Evolutionary conservation across 2,329 filamentous ascomycete genomes (phyloP).

Genomic region (Colletotrichum horii): DNA sequence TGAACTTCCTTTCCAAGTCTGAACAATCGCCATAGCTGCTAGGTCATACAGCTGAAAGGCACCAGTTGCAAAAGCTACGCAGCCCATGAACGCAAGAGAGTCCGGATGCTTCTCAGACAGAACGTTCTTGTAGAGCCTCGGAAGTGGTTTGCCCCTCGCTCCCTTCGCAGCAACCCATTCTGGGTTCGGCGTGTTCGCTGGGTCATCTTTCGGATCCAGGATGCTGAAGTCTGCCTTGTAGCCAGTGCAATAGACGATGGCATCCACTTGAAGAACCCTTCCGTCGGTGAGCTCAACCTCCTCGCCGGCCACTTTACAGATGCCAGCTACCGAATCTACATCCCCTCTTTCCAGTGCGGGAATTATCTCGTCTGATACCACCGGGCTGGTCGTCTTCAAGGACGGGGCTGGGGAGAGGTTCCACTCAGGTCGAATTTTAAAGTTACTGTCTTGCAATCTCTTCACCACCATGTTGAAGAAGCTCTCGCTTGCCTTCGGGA

Average conservation of each 20-base stretch:
- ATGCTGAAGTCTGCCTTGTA: constrained; percentile 25
- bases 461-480: constrained; percentile 1
- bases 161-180: constrained; percentile 11
- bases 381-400: constrained; percentile 9
- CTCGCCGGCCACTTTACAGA: constrained; percentile 26
- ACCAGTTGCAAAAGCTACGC: constrained; percentile 28
- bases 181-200: constrained; percentile 21
- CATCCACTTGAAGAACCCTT: constrained; percentile 25
- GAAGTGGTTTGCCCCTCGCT: constrained; percentile 31
- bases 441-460: background rate
- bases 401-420: constrained; percentile 27
- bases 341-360: constrained; percentile 27
- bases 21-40: constrained; percentile 38
- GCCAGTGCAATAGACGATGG: constrained; percentile 30
- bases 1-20: constrained; percentile 37
- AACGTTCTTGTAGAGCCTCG: constrained; percentile 41
- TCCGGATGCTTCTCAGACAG: constrained; percentile 41
- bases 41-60: constrained; percentile 39
- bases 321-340: constrained; percentile 29
- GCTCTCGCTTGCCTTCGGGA: constrained; percentile 30
- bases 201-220: constrained; percentile 1
- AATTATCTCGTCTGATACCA: constrained; percentile 31
- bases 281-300: constrained; percentile 27
- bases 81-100: constrained; percentile 36
- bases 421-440: constrained; percentile 33